phyloP scores from a whole-genome alignment of 768 basidiomycete genomes.

The Mycena rebaudengoi region DNA sequence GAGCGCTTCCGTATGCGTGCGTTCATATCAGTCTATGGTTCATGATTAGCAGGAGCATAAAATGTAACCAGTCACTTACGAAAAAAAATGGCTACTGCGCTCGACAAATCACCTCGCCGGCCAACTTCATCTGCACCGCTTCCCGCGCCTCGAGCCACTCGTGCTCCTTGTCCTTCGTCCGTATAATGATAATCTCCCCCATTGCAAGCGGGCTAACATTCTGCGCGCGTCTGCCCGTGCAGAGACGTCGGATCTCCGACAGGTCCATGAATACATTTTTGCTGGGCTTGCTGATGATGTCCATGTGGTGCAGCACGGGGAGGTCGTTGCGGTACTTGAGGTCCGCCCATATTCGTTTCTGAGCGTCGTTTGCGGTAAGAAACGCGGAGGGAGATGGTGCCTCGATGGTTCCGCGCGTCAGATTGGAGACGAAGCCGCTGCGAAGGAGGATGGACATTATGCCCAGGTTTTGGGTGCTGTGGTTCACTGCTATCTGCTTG shows the following conservation, averaged over 20 bases:
- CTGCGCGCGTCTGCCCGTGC: conserved; percentile 84
- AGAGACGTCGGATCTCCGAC: conserved; percentile 78
- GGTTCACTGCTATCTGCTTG: conserved; percentile 76
- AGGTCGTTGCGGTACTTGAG: conserved; percentile 93
- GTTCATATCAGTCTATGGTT: no score
- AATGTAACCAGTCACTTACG: no score
- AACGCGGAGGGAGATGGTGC: conserved; percentile 75
- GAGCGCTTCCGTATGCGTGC: no score
- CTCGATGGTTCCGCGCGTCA: conserved; percentile 81
- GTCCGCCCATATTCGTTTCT: conserved; percentile 90
- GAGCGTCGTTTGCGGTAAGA: conserved; percentile 60
- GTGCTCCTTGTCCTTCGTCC: conserved; percentile 72
- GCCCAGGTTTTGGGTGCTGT: conserved; percentile 89
- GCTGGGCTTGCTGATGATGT: conserved; percentile 85
- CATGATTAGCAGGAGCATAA: no score
- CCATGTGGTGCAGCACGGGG: conserved; percentile 83
- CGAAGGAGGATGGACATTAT: conserved; percentile 93
- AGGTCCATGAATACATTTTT: conserved; percentile 79
- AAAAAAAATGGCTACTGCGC: conserved; percentile 58
- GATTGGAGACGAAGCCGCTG: conserved; percentile 83
- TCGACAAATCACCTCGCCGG: conserved; percentile 90
- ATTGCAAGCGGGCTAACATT: conserved; percentile 85
- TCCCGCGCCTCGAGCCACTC: conserved; percentile 95
- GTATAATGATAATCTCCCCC: conserved; percentile 92
- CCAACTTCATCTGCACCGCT: conserved; percentile 77